A percentile compares a stretch with the other conserved stretches of the same genome.
These are phyloP conservation scores for Cymbopogon citratus DNA, from an alignment of 176 grass and related monocot genomes.

Conservation along the genomic window DNA sequence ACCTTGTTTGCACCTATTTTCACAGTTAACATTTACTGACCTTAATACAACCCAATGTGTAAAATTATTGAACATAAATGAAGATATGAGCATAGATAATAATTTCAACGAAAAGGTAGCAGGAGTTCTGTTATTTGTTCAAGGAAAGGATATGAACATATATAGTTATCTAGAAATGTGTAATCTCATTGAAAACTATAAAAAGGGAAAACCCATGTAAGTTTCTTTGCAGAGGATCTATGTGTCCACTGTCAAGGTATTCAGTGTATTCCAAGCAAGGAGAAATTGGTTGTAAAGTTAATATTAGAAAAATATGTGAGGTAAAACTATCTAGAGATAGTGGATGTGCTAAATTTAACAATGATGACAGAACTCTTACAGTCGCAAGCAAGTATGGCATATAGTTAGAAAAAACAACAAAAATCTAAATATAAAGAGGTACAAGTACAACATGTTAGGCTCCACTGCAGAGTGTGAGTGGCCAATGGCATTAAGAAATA, in stretches of 20 bases:
- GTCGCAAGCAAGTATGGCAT: background rate
- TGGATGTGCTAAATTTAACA: background rate
- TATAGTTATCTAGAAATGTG: background rate
- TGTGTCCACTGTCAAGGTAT: background rate
- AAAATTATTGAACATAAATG: background rate
- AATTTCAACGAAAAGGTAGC: background rate
- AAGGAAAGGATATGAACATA: background rate
- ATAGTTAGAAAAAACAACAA: background rate
- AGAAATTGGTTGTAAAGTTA: background rate
- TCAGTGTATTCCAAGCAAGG: background rate
- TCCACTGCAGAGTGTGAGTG: background rate
- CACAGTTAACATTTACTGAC: background rate
- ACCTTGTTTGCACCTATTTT: constrained; percentile 33
- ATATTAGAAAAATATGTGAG: background rate
- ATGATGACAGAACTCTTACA: background rate
- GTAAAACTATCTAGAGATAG: background rate
- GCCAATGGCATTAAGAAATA: background rate
- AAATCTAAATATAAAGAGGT: background rate
- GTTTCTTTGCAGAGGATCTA: background rate
- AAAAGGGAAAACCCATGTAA: background rate
- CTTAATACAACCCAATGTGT: background rate
- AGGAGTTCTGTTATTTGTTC: background rate
- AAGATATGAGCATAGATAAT: background rate
- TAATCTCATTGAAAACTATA: background rate
- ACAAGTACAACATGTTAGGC: background rate